A percentile compares a stretch with the other conserved stretches of the same genome.
These are phyloP conservation scores for Raddia guianensis DNA, from an alignment of 176 grass and related monocot genomes.

Conservation along the genomic window DNA sequence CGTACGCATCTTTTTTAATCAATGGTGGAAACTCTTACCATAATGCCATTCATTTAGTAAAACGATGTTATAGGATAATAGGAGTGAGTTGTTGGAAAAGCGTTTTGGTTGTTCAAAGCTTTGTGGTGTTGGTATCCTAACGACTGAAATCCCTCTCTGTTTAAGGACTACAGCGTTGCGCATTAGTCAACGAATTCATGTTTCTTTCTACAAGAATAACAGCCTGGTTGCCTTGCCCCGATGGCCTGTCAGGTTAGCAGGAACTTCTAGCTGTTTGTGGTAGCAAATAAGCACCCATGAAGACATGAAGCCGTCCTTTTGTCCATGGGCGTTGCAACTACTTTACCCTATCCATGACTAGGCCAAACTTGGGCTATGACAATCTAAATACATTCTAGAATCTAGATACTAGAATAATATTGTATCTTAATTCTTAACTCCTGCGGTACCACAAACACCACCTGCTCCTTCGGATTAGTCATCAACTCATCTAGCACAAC, in stretches of 20 bases:
- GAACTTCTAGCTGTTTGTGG: slow-evolving; percentile 18
- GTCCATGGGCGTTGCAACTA: slow-evolving; percentile 36
- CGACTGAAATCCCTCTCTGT: not conserved
- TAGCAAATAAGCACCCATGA: not conserved
- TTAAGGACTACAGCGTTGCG: not conserved
- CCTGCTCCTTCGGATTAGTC: not conserved
- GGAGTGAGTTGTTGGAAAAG: not conserved
- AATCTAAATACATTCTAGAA: not conserved
- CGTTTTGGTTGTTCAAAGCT: not conserved
- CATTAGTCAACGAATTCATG: no score
- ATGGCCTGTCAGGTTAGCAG: not conserved
- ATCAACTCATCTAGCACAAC: not conserved
- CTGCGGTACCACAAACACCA: not conserved
- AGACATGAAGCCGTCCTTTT: not conserved
- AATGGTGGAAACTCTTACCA: no score
- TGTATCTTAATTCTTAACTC: not conserved
- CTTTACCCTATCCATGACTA: slow-evolving; percentile 1
- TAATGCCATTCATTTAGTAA: not conserved
- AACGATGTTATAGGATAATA: not conserved
- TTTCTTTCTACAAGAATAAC: not conserved
- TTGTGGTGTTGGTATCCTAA: not conserved
- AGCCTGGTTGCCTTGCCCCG: not conserved
- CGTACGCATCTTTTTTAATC: no score
- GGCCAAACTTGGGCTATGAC: not conserved
- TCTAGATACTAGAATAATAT: not conserved